Evolutionary conservation across 495 filamentous ascomycete species (phyloP).

Genomic region (Copromyces sp.): DNA sequence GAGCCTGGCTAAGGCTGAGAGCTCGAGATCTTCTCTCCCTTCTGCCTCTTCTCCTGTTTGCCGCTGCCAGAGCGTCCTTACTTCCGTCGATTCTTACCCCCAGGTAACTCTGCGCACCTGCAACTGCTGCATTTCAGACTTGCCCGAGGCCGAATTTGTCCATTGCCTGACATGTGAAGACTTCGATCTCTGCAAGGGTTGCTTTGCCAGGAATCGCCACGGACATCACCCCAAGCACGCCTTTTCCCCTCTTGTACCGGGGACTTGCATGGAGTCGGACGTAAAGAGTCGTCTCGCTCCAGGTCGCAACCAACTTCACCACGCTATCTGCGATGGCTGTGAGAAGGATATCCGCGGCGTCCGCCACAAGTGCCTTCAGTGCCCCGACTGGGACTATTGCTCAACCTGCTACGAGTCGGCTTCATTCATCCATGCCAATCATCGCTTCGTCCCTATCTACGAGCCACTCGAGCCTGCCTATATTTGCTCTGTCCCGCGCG

Average conservation of each 20-base stretch:
- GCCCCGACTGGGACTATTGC: conserved; percentile 98
- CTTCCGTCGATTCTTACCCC: conserved; percentile 12
- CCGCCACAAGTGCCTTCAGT: conserved; percentile 94
- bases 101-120: conserved; percentile 59
- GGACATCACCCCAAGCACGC: conserved; percentile 88
- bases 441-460: conserved; percentile 87
- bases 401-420: conserved; percentile 60
- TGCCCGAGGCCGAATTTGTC: conserved; percentile 68
- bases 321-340: conserved; percentile 90
- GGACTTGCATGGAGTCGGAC: conserved; percentile 42
- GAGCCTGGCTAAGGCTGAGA: neutral
- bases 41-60: conserved; percentile 1
- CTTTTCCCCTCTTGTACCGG: conserved; percentile 56
- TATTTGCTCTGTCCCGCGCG: conserved; percentile 19
- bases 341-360: conserved; percentile 81
- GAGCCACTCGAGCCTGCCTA: conserved; percentile 53
- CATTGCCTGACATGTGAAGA: conserved; percentile 80
- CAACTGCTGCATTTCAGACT: conserved; percentile 79
- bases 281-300: conserved; percentile 57
- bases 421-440: conserved; percentile 58
- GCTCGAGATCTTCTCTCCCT: conserved; percentile 2
- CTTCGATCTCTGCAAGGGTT: conserved; percentile 81
- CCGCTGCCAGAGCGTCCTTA: conserved; percentile 11
- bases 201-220: conserved; percentile 66
- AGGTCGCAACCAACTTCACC: conserved; percentile 75